Conservation (phyloP, 1,139 yeast species). For the Komagataea norvegica region DNA sequence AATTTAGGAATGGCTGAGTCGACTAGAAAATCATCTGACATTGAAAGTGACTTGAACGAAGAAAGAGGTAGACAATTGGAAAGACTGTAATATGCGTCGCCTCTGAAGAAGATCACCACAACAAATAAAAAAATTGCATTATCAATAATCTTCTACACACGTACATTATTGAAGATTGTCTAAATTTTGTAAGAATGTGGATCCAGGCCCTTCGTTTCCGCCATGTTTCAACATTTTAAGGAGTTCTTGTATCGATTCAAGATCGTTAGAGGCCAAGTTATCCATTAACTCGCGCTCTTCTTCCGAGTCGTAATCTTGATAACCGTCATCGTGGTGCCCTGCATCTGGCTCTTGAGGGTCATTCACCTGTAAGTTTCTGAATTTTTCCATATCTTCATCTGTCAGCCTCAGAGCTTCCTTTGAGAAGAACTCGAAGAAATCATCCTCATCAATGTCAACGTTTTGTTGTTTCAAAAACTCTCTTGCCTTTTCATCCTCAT, state of each 20-base stretch:
- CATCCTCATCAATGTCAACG: constrained; percentile 53
- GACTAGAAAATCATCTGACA: constrained; percentile 22
- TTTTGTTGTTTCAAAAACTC: constrained; percentile 29
- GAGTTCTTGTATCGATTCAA: constrained; percentile 28
- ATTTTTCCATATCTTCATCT: constrained; percentile 36
- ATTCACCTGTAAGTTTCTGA: constrained; percentile 21
- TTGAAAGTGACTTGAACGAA: constrained; percentile 19
- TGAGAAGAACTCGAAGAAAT: constrained; percentile 55
- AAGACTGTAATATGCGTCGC: not conserved
- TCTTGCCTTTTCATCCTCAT: constrained; percentile 25
- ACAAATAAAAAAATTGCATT: too few species aligned
- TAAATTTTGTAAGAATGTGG: constrained; percentile 30
- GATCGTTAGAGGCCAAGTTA: constrained; percentile 30
- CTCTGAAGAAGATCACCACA: too few species aligned
- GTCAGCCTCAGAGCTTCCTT: constrained; percentile 45
- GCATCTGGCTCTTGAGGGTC: constrained; percentile 14
- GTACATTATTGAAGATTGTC: constrained; percentile 9
- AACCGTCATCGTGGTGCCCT: constrained; percentile 13
- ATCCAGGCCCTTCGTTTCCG: constrained; percentile 33
- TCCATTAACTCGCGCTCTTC: constrained; percentile 24
- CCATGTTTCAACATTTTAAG: constrained; percentile 22
- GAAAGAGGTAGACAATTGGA: constrained; percentile 16
- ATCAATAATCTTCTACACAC: too few species aligned
- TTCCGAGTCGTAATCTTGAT: constrained; percentile 21
- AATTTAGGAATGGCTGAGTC: constrained; percentile 18